Evolutionary conservation across 805 yeast genomes (phyloP).

Genomic region (Kregervanrija fluxuum): DNA sequence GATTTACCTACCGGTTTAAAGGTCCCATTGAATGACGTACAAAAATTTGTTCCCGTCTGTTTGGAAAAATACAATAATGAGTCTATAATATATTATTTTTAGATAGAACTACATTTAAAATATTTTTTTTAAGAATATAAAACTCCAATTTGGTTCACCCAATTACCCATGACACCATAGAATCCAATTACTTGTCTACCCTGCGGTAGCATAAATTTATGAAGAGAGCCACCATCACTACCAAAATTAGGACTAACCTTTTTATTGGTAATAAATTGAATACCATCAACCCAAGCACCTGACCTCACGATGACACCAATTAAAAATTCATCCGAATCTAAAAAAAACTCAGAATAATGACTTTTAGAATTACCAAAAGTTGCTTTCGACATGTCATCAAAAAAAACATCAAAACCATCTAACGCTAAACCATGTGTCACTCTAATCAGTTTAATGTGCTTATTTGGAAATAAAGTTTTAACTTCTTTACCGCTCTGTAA

Average conservation of each 20-base stretch:
- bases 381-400: conserved; percentile 16
- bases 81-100: neutral
- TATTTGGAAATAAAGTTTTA: conserved; percentile 12
- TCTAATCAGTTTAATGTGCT: conserved; percentile 41
- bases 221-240: conserved; percentile 55
- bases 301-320: conserved; percentile 55
- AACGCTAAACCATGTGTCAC: conserved; percentile 71
- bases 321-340: conserved; percentile 55
- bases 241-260: conserved; percentile 56
- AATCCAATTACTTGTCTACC: conserved; percentile 61
- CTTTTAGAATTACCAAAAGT: conserved; percentile 47
- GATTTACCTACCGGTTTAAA: conserved; percentile 21
- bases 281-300: conserved; percentile 89
- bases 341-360: conserved; percentile 46
- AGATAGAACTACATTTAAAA: neutral
- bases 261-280: conserved; percentile 64
- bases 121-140: conserved; percentile 35
- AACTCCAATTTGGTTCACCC: conserved; percentile 74
- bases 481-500: conserved; percentile 11
- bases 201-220: conserved; percentile 55
- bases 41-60: conserved; percentile 14
- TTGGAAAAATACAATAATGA: conserved; percentile 1
- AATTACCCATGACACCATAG: conserved; percentile 57
- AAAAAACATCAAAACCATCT: conserved; percentile 67
- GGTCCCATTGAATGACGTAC: conserved; percentile 17